Evolutionary conservation across 352 stramenopile species (phyloP).

Genomic region (Pythium insidiosum): DNA sequence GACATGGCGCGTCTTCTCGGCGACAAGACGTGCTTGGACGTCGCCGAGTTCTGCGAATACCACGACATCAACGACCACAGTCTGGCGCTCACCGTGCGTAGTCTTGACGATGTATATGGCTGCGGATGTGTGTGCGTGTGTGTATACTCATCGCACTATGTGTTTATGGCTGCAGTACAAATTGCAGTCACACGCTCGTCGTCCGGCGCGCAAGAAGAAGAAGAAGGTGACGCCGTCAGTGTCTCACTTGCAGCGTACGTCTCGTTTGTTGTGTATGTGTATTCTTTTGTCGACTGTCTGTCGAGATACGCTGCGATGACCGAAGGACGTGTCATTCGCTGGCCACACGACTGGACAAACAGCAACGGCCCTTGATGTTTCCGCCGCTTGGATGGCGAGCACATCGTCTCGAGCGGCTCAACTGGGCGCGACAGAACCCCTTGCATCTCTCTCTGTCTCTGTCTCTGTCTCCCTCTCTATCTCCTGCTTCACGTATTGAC

Average conservation of each 20-base stretch:
- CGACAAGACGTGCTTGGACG: slow-evolving; percentile 58
- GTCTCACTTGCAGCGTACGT: slow-evolving; percentile 61
- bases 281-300: slow-evolving; percentile 36
- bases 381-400: no score
- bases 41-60: slow-evolving; percentile 64
- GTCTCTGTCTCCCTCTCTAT: no score
- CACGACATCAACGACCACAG: slow-evolving; percentile 57
- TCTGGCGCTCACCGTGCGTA: slow-evolving; percentile 33
- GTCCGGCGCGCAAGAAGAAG: slow-evolving; percentile 47
- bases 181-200: slow-evolving; percentile 21
- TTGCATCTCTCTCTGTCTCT: no score
- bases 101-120: no score
- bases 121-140: not conserved
- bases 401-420: no score
- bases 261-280: not conserved
- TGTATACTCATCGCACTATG: not conserved
- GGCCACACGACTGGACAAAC: slow-evolving; percentile 31
- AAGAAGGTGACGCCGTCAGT: slow-evolving; percentile 59
- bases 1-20: slow-evolving; percentile 64
- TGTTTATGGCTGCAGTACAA: slow-evolving; percentile 14
- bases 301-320: slow-evolving; percentile 51
- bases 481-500: no score
- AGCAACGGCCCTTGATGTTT: slow-evolving; percentile 3
- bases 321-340: slow-evolving; percentile 21
- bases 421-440: no score